Conservation (phyloP, 768 basidiomycete species). For the Sarcodon sp. region DNA sequence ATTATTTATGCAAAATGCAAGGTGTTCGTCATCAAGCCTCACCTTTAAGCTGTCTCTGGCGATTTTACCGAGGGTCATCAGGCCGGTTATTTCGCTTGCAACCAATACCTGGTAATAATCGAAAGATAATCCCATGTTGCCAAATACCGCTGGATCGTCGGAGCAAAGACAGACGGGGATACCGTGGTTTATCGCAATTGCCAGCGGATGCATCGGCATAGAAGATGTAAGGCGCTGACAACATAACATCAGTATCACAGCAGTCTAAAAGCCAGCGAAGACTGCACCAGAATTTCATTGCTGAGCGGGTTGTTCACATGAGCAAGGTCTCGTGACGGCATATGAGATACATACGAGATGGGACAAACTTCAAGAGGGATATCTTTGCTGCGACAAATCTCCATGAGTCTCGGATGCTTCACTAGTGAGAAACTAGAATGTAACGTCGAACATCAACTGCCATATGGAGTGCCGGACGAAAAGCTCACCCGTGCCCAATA, state of each 20-base stretch:
- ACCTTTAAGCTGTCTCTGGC: conserved; percentile 59
- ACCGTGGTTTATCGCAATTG: conserved; percentile 58
- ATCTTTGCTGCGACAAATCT: conserved; percentile 45
- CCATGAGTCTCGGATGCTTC: conserved; percentile 64
- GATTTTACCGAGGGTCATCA: conserved; percentile 47
- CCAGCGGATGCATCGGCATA: conserved; percentile 71
- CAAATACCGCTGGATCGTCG: conserved; percentile 69
- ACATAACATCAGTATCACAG: not conserved
- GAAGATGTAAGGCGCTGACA: conserved; percentile 58
- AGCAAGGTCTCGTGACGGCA: conserved; percentile 1
- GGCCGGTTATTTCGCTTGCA: conserved; percentile 51
- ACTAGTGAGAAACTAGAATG: conserved; percentile 52
- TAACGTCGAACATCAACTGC: not conserved
- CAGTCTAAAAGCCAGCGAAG: not conserved
- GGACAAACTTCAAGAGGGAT: conserved; percentile 71
- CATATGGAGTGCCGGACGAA: not conserved
- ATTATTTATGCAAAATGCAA: not conserved
- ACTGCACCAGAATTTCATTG: conserved; percentile 55
- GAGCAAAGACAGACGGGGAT: conserved; percentile 60
- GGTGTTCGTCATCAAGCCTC: not conserved
- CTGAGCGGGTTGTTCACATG: conserved; percentile 18
- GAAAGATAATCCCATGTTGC: conserved; percentile 65
- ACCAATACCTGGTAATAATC: conserved; percentile 75
- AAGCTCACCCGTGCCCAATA: conserved; percentile 64
- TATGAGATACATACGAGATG: conserved; percentile 48